A percentile compares a stretch with the other conserved stretches of the same genome.
phyloP scores from a whole-genome alignment of 768 basidiomycete genomes.

The Mycena kentingensis region DNA sequence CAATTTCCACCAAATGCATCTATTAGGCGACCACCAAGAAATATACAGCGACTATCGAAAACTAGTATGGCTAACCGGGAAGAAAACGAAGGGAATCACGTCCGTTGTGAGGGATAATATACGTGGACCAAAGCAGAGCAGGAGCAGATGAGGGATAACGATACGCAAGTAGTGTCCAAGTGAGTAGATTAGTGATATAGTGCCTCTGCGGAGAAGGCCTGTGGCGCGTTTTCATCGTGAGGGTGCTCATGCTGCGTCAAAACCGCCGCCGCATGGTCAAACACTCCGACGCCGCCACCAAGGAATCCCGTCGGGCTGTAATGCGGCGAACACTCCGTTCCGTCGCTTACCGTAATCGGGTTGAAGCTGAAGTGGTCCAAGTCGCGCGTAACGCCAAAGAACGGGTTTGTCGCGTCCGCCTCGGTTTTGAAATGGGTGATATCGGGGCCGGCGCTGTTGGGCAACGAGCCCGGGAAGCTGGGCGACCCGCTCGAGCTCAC shows the following conservation, averaged over 20 bases:
- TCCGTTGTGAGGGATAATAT: constrained; percentile 6
- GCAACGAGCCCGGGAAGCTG: no score
- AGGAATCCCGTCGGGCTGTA: constrained; percentile 25
- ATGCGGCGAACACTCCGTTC: constrained; percentile 32
- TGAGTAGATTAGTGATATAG: constrained; percentile 21
- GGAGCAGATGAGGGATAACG: constrained; percentile 13
- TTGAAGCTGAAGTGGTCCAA: constrained; percentile 56
- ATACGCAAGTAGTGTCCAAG: constrained; percentile 13
- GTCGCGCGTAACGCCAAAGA: constrained; percentile 45
- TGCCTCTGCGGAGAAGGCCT: no score
- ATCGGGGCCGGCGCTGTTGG: constrained; percentile 31
- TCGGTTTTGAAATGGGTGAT: constrained; percentile 36
- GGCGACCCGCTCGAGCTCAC: constrained; percentile 44
- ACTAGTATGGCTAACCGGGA: background rate
- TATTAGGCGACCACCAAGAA: background rate
- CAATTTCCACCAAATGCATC: background rate
- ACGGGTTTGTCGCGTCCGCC: constrained; percentile 37
- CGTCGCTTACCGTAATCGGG: constrained; percentile 35
- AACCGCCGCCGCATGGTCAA: constrained; percentile 24
- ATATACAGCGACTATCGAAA: background rate
- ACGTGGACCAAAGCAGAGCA: constrained; percentile 2
- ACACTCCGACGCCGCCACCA: constrained; percentile 23
- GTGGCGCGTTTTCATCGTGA: no score
- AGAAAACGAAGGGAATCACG: background rate
- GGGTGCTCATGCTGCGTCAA: constrained; percentile 34